phyloP scores from a whole-genome alignment of 192 early-diverging fungal genomes.

The Backusella tarrabulga region DNA sequence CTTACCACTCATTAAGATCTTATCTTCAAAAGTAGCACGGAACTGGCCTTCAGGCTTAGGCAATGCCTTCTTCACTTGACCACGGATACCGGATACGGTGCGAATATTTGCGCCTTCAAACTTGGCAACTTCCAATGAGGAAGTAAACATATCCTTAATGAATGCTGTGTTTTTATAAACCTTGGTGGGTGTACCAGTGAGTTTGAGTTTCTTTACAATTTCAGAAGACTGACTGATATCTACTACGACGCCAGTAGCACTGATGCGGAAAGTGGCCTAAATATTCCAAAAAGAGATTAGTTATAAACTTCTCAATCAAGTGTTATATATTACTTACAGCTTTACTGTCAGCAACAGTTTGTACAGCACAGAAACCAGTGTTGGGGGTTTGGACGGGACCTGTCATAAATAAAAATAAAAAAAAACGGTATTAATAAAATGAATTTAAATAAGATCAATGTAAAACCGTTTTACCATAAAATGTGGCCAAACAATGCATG shows the following conservation, averaged over 20 bases:
- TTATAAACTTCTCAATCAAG: not conserved
- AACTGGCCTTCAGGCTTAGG: constrained; percentile 84
- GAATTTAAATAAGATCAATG: not conserved
- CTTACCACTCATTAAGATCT: constrained; percentile 87
- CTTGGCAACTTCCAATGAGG: constrained; percentile 94
- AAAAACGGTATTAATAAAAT: not conserved
- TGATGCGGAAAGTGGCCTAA: constrained; percentile 80
- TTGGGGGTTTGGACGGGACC: constrained; percentile 94
- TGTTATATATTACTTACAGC: constrained; percentile 31
- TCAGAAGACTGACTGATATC: constrained; percentile 93
- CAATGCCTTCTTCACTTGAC: constrained; percentile 94
- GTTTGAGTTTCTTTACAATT: constrained; percentile 99
- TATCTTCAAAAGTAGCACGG: constrained; percentile 98
- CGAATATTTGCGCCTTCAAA: constrained; percentile 96
- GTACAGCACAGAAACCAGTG: constrained; percentile 94
- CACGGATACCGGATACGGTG: constrained; percentile 96
- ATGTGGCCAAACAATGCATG: constrained; percentile 97
- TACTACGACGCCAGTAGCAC: constrained; percentile 92
- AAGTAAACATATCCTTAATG: constrained; percentile 98
- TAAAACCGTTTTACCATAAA: constrained; percentile 62
- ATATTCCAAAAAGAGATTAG: not conserved
- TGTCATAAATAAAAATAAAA: constrained; percentile 13
- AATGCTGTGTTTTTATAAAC: constrained; percentile 98
- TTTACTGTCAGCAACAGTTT: constrained; percentile 62
- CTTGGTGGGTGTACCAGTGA: constrained; percentile 92